Evolutionary conservation across 1,284 basidiomycete species (phyloP).

Genomic region (Tilletia walkeri): DNA sequence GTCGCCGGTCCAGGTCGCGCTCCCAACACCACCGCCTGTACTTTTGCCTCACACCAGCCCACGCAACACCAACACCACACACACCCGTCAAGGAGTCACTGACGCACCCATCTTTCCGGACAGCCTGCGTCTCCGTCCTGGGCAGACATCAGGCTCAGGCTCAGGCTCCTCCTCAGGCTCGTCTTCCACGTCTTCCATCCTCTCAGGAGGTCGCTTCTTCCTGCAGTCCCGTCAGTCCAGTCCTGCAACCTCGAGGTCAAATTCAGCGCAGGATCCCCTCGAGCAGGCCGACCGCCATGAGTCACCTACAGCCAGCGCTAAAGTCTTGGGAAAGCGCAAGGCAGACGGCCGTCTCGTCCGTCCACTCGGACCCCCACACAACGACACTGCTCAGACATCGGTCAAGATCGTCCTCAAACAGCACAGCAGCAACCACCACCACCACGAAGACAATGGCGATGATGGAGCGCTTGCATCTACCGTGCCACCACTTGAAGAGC

Average conservation of each 20-base stretch:
- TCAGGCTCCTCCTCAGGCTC: conserved; percentile 1
- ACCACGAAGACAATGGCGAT: not conserved
- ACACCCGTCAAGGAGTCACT: too few relatives aligned
- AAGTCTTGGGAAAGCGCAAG: conserved; percentile 1
- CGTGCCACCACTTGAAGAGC: not conserved
- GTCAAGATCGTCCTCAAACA: not conserved
- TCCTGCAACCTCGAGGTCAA: conserved; percentile 3
- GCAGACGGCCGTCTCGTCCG: not conserved
- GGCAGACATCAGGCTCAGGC: too few relatives aligned
- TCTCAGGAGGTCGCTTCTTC: not conserved
- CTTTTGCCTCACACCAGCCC: too few relatives aligned
- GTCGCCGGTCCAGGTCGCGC: not conserved
- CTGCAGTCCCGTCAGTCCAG: not conserved
- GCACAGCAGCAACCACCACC: not conserved
- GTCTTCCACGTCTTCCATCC: not conserved
- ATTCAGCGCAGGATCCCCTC: not conserved
- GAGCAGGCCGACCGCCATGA: not conserved
- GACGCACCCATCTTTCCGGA: too few relatives aligned
- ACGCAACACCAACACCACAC: too few relatives aligned
- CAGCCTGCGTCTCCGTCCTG: too few relatives aligned
- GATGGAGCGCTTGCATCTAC: not conserved
- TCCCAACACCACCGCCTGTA: too few relatives aligned
- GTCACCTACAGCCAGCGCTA: not conserved
- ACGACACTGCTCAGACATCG: not conserved
- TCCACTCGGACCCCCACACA: not conserved